phyloP scores from a whole-genome alignment of 176 grass and related monocot species.

The Melocanna baccifera region DNA sequence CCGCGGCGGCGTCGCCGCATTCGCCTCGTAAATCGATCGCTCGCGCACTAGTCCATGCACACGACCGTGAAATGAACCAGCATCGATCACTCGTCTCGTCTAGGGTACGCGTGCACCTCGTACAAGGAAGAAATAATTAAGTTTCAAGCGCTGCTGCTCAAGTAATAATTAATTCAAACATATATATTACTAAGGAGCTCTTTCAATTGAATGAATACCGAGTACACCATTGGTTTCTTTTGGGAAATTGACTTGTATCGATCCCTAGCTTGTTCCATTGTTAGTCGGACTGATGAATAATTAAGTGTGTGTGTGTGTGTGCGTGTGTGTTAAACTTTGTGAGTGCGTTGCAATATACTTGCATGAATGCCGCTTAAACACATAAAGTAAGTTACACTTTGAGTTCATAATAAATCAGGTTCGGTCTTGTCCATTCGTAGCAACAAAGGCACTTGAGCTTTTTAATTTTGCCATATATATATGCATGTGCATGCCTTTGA shows the following conservation, averaged over 20 bases:
- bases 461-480: too few relatives aligned
- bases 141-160: not conserved
- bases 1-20: not conserved
- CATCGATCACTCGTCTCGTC: accelerated
- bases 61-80: not conserved
- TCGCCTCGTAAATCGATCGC: not conserved
- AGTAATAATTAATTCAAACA: not conserved
- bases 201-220: not conserved
- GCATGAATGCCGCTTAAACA: not conserved
- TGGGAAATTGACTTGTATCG: not conserved
- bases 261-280: not conserved
- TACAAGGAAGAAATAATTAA: not conserved
- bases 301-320: not conserved
- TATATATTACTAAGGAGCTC: not conserved
- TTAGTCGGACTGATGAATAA: not conserved
- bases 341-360: not conserved
- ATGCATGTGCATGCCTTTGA: too few relatives aligned
- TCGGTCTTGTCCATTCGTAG: too few relatives aligned
- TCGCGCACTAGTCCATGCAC: not conserved
- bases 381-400: too few relatives aligned
- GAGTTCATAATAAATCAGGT: too few relatives aligned
- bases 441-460: too few relatives aligned
- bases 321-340: not conserved
- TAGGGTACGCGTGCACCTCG: not conserved
- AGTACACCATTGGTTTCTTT: not conserved